Base-by-base conservation (phyloP, 352 stramenopile species). In the Pythium aquatile region DNA sequence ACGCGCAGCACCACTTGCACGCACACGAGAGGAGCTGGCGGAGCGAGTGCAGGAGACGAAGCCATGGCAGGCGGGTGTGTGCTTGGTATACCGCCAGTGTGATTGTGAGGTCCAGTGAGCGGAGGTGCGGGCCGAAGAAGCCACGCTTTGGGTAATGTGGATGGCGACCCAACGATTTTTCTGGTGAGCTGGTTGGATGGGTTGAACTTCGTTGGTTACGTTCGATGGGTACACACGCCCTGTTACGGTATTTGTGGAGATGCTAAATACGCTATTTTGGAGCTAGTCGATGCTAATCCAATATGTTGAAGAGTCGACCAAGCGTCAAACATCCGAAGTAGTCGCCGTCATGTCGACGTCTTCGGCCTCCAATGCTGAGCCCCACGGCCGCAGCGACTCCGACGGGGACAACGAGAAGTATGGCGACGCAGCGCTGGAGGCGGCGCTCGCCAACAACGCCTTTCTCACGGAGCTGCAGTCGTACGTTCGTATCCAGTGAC, bases 391-490 rank as follows among this genome's bases (percentile, higher is more conserved):
- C 52, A 58, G 52, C 14, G 47, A 7, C 47, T 30, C 20, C 20
- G 24, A 29, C 10, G 17, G 47, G 20, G 47, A 16, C 11, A 33
- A 33, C 33, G 47, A 57, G 9, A 33, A 26, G 9, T 5, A 57
- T 30, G 26, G 33, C 53, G 53, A 59, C 20, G 35, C 28, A 8
- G 30, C 17, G 30, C 3, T 46, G 53, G 53, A 48, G 17, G 35
- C 37, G 7, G 53, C 42, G 17, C 47, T 59, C 39, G 33, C 47
- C 14, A 11, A 29, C 20, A 52, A 54, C n/a, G 63, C 63, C 16
- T 72, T 72, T 54, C 37, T 72, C 17, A 72, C 65, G 6, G 64
- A 70, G 42, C 51, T 66, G 7, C 64, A 66, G 16, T 33, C 48
- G 64, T 65, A 47, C 40, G 58, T 39, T 5, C 5, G 13, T 11